These are phyloP conservation scores for Lepiota brunneoincarnata DNA, from an alignment of 768 basidiomycete species.

Conservation along the genomic window DNA sequence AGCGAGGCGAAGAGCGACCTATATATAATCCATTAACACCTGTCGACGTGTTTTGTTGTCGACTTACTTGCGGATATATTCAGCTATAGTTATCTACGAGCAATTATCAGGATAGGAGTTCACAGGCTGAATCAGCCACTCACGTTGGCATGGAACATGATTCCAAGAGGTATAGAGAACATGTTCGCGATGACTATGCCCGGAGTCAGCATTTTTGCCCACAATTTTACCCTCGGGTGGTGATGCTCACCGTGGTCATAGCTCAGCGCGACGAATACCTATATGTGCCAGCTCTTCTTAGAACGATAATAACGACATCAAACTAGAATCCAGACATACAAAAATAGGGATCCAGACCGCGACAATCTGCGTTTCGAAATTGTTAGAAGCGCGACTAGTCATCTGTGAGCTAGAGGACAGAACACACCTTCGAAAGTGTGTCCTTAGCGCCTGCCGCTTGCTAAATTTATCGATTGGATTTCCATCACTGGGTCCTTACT, in stretches of 20 bases:
- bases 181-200: constrained; percentile 66
- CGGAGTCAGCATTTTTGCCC: neutral
- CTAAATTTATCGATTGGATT: constrained; percentile 28
- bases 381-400: neutral
- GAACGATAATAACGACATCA: neutral
- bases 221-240: neutral
- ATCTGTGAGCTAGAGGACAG: neutral
- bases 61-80: constrained; percentile 67
- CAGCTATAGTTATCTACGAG: constrained; percentile 43
- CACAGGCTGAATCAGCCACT: constrained; percentile 19
- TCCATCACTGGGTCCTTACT: neutral
- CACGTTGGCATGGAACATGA: constrained; percentile 68
- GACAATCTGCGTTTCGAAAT: constrained; percentile 37
- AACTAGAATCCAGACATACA: constrained; percentile 34
- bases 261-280: constrained; percentile 70
- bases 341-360: constrained; percentile 76
- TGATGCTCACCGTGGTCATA: constrained; percentile 61
- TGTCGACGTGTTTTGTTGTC: neutral
- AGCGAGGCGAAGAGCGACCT: constrained; percentile 64
- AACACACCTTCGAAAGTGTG: constrained; percentile 59
- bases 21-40: neutral
- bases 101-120: constrained; percentile 8
- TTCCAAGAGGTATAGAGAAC: constrained; percentile 69
- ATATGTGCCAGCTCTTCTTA: neutral
- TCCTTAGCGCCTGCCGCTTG: constrained; percentile 69